A percentile compares a stretch with the other conserved stretches of the same genome.
Evolutionary conservation across 805 yeast genomes (phyloP).

Genomic region (Saturnispora silvae): DNA sequence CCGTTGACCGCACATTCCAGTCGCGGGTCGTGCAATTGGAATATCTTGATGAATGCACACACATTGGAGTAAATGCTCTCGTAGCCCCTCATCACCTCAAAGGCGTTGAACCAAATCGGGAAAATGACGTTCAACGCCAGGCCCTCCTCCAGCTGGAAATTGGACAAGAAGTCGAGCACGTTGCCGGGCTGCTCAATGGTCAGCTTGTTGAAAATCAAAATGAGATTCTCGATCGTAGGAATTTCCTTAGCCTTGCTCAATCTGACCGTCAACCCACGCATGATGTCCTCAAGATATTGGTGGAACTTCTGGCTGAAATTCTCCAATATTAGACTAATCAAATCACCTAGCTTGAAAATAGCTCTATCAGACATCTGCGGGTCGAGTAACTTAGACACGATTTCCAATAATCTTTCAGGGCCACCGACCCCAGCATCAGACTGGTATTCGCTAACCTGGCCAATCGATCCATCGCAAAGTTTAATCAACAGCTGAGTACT

Average conservation of each 20-base stretch:
- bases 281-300: slow-evolving; percentile 42
- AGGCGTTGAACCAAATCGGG: slow-evolving; percentile 75
- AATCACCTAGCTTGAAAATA: slow-evolving; percentile 64
- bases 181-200: slow-evolving; percentile 51
- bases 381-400: slow-evolving; percentile 59
- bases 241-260: slow-evolving; percentile 57
- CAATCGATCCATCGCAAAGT: slow-evolving; percentile 33
- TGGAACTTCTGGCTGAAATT: slow-evolving; percentile 29
- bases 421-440: too few species aligned
- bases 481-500: slow-evolving; percentile 67
- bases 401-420: slow-evolving; percentile 44
- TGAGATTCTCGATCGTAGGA: slow-evolving; percentile 64
- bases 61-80: slow-evolving; percentile 58
- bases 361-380: slow-evolving; percentile 72
- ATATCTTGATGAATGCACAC: slow-evolving; percentile 62
- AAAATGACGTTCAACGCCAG: slow-evolving; percentile 47
- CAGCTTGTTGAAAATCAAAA: slow-evolving; percentile 66
- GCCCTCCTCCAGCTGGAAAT: slow-evolving; percentile 22
- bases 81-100: slow-evolving; percentile 71
- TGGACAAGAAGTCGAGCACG: slow-evolving; percentile 50
- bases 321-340: slow-evolving; percentile 21
- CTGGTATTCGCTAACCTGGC: slow-evolving; percentile 13
- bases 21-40: slow-evolving; percentile 43
- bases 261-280: slow-evolving; percentile 63
- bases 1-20: slow-evolving; percentile 59